Conservation (phyloP, 208 protist species). For the Trypanosoma rangeli region DNA sequence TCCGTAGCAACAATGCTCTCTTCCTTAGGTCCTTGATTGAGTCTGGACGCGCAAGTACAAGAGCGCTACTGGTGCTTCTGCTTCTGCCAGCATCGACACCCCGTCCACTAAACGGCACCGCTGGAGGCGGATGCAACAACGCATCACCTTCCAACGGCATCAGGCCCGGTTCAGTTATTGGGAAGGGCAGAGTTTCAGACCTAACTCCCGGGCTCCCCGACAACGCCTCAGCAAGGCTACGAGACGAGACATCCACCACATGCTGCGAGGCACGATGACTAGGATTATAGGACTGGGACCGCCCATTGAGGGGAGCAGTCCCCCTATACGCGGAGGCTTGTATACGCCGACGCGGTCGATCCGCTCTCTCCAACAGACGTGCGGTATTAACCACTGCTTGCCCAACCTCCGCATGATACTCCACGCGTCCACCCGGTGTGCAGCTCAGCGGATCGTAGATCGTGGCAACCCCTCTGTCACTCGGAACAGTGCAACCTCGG, state of each 20-base stretch:
- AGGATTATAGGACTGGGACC: not conserved
- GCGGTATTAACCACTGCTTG: slow-evolving; percentile 47
- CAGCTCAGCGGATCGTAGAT: slow-evolving; percentile 27
- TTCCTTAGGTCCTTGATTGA: not conserved
- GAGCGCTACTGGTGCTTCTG: not conserved
- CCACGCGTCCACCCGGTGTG: not conserved
- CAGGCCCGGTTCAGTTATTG: not conserved
- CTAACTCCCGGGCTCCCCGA: not conserved
- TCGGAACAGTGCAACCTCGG: not conserved
- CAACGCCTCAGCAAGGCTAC: not conserved
- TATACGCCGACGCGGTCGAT: not conserved
- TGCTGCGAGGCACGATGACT: not conserved
- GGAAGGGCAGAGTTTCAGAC: not conserved
- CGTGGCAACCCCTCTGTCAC: not conserved
- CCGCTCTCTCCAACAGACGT: slow-evolving; percentile 21
- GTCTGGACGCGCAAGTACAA: not conserved
- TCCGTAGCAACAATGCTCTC: not conserved
- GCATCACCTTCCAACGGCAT: not conserved
- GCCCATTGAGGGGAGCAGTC: not conserved
- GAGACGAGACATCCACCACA: not conserved
- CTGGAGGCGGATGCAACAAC: not conserved
- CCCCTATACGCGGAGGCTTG: not conserved
- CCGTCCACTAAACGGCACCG: not conserved
- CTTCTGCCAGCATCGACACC: not conserved
- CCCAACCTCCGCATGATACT: slow-evolving; percentile 33